A percentile compares a stretch with the other conserved stretches of the same genome.
These are phyloP conservation scores for Neofusicoccum sp. DNA, from an alignment of 2,329 filamentous ascomycete genomes.

Conservation along the genomic window DNA sequence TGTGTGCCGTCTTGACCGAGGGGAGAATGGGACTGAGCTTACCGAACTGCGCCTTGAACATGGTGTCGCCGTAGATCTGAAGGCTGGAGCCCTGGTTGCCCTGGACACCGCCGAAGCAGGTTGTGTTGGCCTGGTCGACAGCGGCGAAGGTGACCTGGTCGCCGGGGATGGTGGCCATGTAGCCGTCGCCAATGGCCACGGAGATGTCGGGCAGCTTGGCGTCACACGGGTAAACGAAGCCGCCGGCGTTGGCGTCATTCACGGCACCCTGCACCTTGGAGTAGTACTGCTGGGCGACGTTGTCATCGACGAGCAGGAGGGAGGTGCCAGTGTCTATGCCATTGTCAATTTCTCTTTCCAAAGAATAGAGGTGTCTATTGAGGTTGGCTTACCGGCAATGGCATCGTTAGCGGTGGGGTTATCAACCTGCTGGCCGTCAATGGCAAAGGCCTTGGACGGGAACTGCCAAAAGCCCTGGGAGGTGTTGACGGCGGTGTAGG, in stretches of 20 bases:
- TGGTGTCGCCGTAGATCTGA: constrained; percentile 63
- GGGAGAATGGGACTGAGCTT: not conserved
- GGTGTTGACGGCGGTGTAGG: constrained; percentile 61
- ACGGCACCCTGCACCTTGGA: constrained; percentile 38
- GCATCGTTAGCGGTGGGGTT: constrained; percentile 49
- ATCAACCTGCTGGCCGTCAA: constrained; percentile 55
- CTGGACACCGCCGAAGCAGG: constrained; percentile 69
- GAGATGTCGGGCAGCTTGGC: constrained; percentile 44
- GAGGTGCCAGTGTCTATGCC: constrained; percentile 57
- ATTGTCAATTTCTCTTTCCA: not conserved
- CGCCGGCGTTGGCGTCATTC: constrained; percentile 37
- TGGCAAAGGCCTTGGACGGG: constrained; percentile 54
- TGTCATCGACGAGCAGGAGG: constrained; percentile 58
- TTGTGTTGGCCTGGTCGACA: constrained; percentile 43
- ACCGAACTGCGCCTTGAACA: constrained; percentile 59
- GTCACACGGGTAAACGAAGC: constrained; percentile 46
- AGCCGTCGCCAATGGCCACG: constrained; percentile 57
- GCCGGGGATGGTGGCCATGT: constrained; percentile 58
- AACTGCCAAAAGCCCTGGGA: constrained; percentile 70
- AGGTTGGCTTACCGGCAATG: constrained; percentile 35
- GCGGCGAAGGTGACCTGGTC: constrained; percentile 40
- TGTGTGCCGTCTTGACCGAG: not conserved
- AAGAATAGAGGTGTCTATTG: no score
- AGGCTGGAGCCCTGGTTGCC: constrained; percentile 51
- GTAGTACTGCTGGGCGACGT: constrained; percentile 51